Conservation (phyloP, 345 rosid genomes). For the Ceriops decandra region DNA sequence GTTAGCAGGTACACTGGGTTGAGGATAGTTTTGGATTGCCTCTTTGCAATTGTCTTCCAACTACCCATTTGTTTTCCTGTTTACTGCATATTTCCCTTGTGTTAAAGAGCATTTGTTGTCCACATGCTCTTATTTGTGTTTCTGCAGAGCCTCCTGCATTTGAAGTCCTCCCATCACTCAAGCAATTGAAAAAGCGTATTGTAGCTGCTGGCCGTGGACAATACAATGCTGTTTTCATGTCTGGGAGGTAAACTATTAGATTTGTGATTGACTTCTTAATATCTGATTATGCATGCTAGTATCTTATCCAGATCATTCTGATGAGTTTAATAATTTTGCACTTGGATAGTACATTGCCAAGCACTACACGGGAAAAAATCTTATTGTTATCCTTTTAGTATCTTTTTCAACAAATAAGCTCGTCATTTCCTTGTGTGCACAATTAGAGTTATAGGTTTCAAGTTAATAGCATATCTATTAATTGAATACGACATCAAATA, state of each 20-base stretch:
- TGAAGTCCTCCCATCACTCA: slow-evolving; percentile 85
- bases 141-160: slow-evolving; percentile 88
- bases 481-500: background rate
- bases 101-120: slow-evolving; percentile 1
- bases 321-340: background rate
- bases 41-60: background rate
- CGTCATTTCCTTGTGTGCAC: background rate
- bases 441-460: background rate
- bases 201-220: slow-evolving; percentile 77
- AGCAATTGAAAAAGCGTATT: slow-evolving; percentile 70
- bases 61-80: slow-evolving; percentile 1
- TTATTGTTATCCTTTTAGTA: background rate
- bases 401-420: background rate
- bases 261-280: background rate
- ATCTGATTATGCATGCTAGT: slow-evolving; percentile 1
- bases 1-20: background rate
- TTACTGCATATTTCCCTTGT: background rate
- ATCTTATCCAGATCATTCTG: background rate
- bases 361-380: background rate
- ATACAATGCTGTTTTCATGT: slow-evolving; percentile 91
- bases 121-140: slow-evolving; percentile 14
- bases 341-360: background rate
- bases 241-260: slow-evolving; percentile 67
- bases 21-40: background rate
- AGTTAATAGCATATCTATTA: background rate